Base-by-base conservation (phyloP, 805 yeast species). In the Spathaspora boniae region DNA sequence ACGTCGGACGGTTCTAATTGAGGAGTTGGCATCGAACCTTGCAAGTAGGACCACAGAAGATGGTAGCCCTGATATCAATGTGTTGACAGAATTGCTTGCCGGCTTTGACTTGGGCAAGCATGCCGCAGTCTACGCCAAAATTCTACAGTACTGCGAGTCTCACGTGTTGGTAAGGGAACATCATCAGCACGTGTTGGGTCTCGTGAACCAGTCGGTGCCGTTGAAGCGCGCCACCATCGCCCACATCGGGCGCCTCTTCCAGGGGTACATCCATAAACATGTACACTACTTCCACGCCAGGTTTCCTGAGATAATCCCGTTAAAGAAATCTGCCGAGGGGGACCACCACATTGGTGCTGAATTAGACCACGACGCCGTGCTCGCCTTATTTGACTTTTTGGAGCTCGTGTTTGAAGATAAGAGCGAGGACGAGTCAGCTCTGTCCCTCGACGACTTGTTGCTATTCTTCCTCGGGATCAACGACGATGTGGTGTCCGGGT, bases 401-500 rank as follows among this genome's bases (percentile, higher is more conserved):
- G 76, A 72, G 31, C 37, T 44, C 20, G 45, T 64, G 7, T 67
- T 59, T 34, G 50, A 61, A 38, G 31, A 22, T 16, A 22, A 18
- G 6, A 26, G 29, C 9, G 2, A 11, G 27, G 31, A 21, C 9
- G 5, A 3, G 17, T 11, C 14, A 9, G 9, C 16, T 6, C 24
- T 9, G 26, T 9, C 29, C 31, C 19, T 46, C 12, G 62, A 56
- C 35, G 16, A 36, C 9, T 29, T 65, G 6, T 46, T 68, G 7
- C 48, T 63, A 9, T 29, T 58, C n/a, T 61, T 58, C 21, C 42
- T 73, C 14, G 58, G 70, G 0, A 45, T 56, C 22, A 62, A 60
- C 20, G 72, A 68, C 16, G 66, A 60, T 5, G 48, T 44, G 2
- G 47, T 75, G 3, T 56, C 76, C 0, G 36, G 54, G 1, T 36